These are phyloP conservation scores for Areca catechu DNA, from an alignment of 176 grass and related monocot genomes.

Conservation along the genomic window DNA sequence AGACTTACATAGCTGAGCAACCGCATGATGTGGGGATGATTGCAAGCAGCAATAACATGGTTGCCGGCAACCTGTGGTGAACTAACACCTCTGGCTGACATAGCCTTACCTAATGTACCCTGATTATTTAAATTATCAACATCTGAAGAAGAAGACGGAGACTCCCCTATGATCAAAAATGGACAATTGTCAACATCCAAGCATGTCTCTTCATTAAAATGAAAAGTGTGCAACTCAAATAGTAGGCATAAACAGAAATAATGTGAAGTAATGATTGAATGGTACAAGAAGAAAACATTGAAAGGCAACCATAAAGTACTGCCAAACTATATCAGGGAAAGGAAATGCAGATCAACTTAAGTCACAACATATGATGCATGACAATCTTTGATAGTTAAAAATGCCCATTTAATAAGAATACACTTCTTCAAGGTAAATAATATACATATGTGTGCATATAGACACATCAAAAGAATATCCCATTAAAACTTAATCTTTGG, in stretches of 20 bases:
- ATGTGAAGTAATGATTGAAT: too few species aligned
- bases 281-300: too few species aligned
- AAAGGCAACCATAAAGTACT: too few species aligned
- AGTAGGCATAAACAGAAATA: background rate
- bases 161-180: slow-evolving; percentile 29
- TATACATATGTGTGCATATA: too few species aligned
- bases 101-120: slow-evolving; percentile 34
- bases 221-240: background rate
- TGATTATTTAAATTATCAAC: slow-evolving; percentile 71
- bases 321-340: too few species aligned
- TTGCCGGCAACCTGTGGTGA: slow-evolving; percentile 61
- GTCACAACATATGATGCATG: too few species aligned
- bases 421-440: too few species aligned
- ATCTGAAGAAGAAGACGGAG: slow-evolving; percentile 74
- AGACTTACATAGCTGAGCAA: slow-evolving; percentile 79
- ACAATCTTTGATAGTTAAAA: too few species aligned
- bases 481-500: too few species aligned
- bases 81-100: slow-evolving; percentile 33
- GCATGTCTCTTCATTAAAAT: background rate
- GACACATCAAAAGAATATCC: too few species aligned
- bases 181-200: background rate
- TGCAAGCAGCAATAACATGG: slow-evolving; percentile 56
- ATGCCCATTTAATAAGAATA: too few species aligned
- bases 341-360: too few species aligned
- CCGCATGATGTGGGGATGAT: slow-evolving; percentile 68